A percentile compares a stretch with the other conserved stretches of the same genome.
phyloP scores from a whole-genome alignment of 108 stramenopile genomes.

The Cyclotella kingstonii region DNA sequence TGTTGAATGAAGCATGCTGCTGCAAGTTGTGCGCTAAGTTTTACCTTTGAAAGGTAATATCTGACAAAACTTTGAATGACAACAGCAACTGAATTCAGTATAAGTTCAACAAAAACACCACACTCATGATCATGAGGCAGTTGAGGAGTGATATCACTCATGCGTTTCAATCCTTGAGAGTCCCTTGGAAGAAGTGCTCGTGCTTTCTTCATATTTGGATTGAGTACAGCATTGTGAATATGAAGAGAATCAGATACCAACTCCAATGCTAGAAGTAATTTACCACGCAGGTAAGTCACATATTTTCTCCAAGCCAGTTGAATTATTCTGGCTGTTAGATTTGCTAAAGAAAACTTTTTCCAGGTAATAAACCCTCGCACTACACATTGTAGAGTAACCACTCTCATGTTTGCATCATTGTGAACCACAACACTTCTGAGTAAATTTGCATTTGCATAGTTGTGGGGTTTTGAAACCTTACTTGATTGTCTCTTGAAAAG shows the following conservation, averaged over 20 bases:
- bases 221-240: neutral
- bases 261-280: constrained; percentile 21
- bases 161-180: constrained; percentile 17
- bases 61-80: constrained; percentile 36
- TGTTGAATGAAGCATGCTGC: constrained; percentile 1
- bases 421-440: neutral
- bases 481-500: too few relatives aligned
- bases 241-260: neutral
- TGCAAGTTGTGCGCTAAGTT: constrained; percentile 1
- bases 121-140: constrained; percentile 33
- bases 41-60: constrained; percentile 14
- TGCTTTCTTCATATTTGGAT: constrained; percentile 5
- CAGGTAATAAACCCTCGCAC: constrained; percentile 14
- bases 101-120: constrained; percentile 38
- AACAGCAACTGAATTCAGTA: constrained; percentile 41
- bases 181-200: constrained; percentile 34
- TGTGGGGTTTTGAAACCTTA: neutral
- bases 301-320: constrained; percentile 29
- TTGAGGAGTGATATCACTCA: constrained; percentile 30
- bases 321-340: constrained; percentile 28
- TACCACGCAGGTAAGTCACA: constrained; percentile 11
- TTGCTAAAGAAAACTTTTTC: neutral
- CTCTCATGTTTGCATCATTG: constrained; percentile 5
- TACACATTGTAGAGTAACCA: constrained; percentile 21
- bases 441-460: neutral